Base-by-base conservation (phyloP, 2,329 filamentous ascomycete genomes). In the Metarhizium sp. region DNA sequence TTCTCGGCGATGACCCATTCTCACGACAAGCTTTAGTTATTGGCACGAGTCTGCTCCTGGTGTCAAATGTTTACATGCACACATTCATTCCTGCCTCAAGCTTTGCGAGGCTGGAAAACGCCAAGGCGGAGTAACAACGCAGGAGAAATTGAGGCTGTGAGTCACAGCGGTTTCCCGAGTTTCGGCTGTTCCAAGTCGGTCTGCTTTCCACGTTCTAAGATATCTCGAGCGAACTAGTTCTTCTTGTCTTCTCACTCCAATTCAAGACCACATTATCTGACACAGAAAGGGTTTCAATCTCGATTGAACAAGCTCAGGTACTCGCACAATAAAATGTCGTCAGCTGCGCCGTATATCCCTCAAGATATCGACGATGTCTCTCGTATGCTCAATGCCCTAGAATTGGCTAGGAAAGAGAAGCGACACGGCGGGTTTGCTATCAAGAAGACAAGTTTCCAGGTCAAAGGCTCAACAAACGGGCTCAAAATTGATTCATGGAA, bases 401-500 rank as follows among this genome's bases (percentile, higher is more conserved):
- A 90, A 49, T 70, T 71, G 11, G 76, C 75, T 18, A 72, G 74
- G 48, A 81, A 84, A 64, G 71, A 74, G 58, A 78, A 81, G 57
- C 71, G 73, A 57, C 85, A 81, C 59, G 79, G 77, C 43, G 75
- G 75, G 2, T 89, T 90, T 67, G 85, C 81, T 18, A 87, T 87
- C 73, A 94, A 87, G 71, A 95, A 91, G 74, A 84, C 81, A n/a
- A 87, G 81, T 3, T 99, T 90, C 67, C 63, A 76, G 2, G 81
- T 97, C 20, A 72, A 75, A 46, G 73, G 74, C 16, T 89, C 85
- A 6, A 77, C 79, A 25, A 77, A 84, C 56, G 77, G 81, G 30
- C 81, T 90, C 60, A 76, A 75, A 6, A 89, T 97, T 55, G 84
- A 94, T 67, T 96, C 92, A 2, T 99, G 94, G 94, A 86, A 87